These are phyloP conservation scores for Cotoneaster glaucophyllus DNA, from an alignment of 306 rosid species.

Conservation along the genomic window DNA sequence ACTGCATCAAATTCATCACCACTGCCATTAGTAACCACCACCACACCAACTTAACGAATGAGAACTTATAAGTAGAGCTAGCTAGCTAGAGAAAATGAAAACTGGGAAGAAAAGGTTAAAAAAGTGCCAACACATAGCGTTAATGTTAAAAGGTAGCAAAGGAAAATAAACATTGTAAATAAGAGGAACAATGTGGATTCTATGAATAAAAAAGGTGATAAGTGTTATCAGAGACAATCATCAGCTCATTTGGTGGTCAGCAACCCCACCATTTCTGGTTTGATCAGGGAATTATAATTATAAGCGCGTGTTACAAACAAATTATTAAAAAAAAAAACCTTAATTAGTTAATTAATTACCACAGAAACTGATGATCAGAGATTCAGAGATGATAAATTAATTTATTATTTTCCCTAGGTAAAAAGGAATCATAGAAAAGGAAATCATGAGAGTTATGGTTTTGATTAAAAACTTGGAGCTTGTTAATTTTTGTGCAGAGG, in stretches of 20 bases:
- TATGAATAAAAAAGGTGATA: slow-evolving; percentile 48
- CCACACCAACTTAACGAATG: neutral
- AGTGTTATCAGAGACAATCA: slow-evolving; percentile 69
- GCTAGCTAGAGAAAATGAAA: slow-evolving; percentile 2
- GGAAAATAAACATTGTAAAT: neutral
- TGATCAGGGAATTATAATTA: slow-evolving; percentile 14
- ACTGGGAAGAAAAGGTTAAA: slow-evolving; percentile 6
- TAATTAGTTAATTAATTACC: neutral
- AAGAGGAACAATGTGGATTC: slow-evolving; percentile 25
- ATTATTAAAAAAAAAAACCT: neutral
- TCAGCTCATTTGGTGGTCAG: slow-evolving; percentile 80
- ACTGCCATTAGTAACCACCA: slow-evolving; percentile 32
- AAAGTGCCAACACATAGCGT: slow-evolving; percentile 11
- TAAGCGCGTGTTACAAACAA: slow-evolving; percentile 68
- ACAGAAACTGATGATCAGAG: neutral
- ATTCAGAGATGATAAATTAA: neutral
- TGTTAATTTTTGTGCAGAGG: slow-evolving; percentile 17
- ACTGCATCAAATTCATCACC: slow-evolving; percentile 76
- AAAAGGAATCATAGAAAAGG: slow-evolving; percentile 23
- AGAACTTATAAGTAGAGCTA: slow-evolving; percentile 9
- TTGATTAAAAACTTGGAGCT: slow-evolving; percentile 35
- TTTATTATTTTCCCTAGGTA: neutral
- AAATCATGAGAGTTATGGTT: slow-evolving; percentile 56
- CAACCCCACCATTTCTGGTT: slow-evolving; percentile 29
- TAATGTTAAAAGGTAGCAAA: neutral